These are phyloP conservation scores for Coemansia sp. DNA, from an alignment of 192 early-diverging fungal species.

Conservation along the genomic window DNA sequence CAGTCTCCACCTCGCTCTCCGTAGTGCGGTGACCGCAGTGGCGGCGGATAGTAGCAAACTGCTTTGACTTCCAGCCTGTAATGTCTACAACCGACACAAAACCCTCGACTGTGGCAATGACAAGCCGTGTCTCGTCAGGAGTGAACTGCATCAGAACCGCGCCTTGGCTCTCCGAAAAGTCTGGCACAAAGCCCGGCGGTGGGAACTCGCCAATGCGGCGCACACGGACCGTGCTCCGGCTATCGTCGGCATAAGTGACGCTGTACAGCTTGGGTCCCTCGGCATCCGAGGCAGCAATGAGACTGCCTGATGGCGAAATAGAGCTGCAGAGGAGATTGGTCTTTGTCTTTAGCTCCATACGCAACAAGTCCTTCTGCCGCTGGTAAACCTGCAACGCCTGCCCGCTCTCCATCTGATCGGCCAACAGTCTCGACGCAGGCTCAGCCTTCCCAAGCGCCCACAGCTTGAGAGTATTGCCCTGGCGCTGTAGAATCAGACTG, in stretches of 20 bases:
- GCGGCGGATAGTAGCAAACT: slow-evolving; percentile 62
- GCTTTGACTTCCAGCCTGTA: slow-evolving; percentile 59
- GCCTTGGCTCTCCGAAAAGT: slow-evolving; percentile 53
- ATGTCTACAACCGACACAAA: slow-evolving; percentile 79
- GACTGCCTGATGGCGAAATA: slow-evolving; percentile 79
- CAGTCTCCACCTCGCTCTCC: slow-evolving; percentile 38
- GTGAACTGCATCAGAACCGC: slow-evolving; percentile 80
- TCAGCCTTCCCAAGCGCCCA: slow-evolving; percentile 79
- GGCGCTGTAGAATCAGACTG: slow-evolving; percentile 65
- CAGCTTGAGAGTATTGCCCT: slow-evolving; percentile 70
- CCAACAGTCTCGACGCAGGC: slow-evolving; percentile 22
- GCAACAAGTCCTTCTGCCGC: slow-evolving; percentile 70
- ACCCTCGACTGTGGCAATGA: slow-evolving; percentile 77
- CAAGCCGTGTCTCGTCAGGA: slow-evolving; percentile 71
- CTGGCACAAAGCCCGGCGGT: slow-evolving; percentile 50
- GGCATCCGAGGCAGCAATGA: slow-evolving; percentile 84
- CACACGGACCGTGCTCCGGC: slow-evolving; percentile 26
- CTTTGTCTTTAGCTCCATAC: slow-evolving; percentile 74
- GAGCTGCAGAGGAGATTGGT: slow-evolving; percentile 71
- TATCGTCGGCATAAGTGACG: slow-evolving; percentile 32
- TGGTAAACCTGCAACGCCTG: slow-evolving; percentile 57
- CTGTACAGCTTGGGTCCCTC: slow-evolving; percentile 69
- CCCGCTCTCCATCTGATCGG: slow-evolving; percentile 47
- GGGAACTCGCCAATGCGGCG: slow-evolving; percentile 47
- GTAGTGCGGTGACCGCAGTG: slow-evolving; percentile 71